phyloP scores from a whole-genome alignment of 345 rosid genomes.

The Hirschfeldia incana region DNA sequence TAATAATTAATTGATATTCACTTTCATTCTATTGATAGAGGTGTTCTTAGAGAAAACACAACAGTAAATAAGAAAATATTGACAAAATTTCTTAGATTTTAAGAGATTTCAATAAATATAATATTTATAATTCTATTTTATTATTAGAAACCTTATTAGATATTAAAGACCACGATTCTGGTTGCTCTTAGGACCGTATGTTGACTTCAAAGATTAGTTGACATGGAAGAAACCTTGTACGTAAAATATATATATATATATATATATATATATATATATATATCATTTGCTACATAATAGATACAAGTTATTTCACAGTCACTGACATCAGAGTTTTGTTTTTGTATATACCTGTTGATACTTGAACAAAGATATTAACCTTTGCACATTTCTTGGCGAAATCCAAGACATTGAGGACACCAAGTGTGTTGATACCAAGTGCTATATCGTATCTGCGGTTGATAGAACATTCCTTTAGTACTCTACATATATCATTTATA shows the following conservation, averaged over 20 bases:
- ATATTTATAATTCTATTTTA: too few relatives aligned
- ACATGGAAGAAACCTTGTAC: background rate
- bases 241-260: background rate
- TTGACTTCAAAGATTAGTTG: background rate
- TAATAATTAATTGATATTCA: too few relatives aligned
- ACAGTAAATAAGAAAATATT: background rate
- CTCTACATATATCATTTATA: background rate
- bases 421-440: slow-evolving; percentile 54
- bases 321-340: slow-evolving; percentile 5
- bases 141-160: background rate
- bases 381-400: slow-evolving; percentile 57
- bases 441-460: slow-evolving; percentile 47
- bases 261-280: background rate
- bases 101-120: background rate
- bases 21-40: background rate
- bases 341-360: slow-evolving; percentile 62
- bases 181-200: background rate
- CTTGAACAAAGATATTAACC: slow-evolving; percentile 48
- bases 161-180: background rate
- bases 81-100: background rate
- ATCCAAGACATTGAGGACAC: slow-evolving; percentile 48
- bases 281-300: background rate
- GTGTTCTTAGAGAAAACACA: background rate
- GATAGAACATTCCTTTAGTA: background rate
- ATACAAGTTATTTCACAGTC: background rate